Conservation (phyloP, 345 rosid genomes). For the Leavenworthia alabamica region DNA sequence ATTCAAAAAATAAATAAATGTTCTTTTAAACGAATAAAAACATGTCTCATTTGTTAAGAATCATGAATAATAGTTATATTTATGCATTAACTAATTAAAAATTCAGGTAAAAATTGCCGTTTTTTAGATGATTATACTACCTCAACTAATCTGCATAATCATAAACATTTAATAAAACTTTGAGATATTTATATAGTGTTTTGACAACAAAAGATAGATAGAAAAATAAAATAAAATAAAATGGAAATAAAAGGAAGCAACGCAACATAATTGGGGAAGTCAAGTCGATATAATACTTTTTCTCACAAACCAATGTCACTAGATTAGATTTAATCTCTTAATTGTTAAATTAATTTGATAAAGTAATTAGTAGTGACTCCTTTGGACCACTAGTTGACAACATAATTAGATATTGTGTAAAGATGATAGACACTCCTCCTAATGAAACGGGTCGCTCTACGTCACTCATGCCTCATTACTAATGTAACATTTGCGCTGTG, state of each 20-base stretch:
- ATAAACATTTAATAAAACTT: too few relatives aligned
- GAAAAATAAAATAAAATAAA: neutral
- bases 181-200: neutral
- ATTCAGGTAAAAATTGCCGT: neutral
- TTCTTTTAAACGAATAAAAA: too few relatives aligned
- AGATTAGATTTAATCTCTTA: neutral
- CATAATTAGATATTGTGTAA: neutral
- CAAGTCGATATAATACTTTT: neutral
- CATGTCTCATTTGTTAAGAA: too few relatives aligned
- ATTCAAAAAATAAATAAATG: too few relatives aligned
- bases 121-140: neutral
- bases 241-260: neutral
- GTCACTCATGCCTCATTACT: conserved; percentile 6
- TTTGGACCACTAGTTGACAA: conserved; percentile 15
- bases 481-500: too few relatives aligned
- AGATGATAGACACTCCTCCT: neutral
- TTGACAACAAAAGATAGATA: neutral
- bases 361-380: conserved; percentile 9
- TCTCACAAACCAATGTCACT: conserved; percentile 2
- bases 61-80: neutral
- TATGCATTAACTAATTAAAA: neutral
- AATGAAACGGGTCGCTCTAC: conserved; percentile 5
- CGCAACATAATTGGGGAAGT: neutral
- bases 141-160: neutral
- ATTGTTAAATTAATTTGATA: neutral